phyloP scores from a whole-genome alignment of 2,329 filamentous ascomycete genomes.

The Fusarium verrucosum region DNA sequence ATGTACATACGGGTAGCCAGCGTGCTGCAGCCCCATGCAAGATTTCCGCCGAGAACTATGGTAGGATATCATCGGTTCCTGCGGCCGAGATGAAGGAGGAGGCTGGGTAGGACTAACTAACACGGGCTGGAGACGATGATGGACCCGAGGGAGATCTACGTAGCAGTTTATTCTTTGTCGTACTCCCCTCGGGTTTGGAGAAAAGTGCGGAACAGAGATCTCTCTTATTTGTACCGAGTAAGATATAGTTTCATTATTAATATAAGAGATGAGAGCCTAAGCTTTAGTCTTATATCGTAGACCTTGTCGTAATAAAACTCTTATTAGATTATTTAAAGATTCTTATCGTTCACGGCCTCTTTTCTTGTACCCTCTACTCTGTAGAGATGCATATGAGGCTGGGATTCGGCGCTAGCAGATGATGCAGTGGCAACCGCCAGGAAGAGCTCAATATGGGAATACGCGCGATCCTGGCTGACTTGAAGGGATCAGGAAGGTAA shows the following conservation, averaged over 20 bases:
- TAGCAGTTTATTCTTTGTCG: slow-evolving; percentile 23
- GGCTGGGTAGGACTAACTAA: slow-evolving; percentile 15
- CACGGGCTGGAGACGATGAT: not conserved
- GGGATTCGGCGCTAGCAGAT: slow-evolving; percentile 14
- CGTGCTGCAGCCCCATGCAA: slow-evolving; percentile 43
- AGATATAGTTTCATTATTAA: too few species aligned
- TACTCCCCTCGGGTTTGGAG: not conserved
- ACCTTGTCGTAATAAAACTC: too few species aligned
- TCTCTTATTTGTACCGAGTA: too few species aligned
- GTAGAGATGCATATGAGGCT: slow-evolving; percentile 9
- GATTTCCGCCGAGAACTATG: slow-evolving; percentile 44
- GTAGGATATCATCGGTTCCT: slow-evolving; percentile 32
- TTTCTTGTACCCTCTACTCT: not conserved
- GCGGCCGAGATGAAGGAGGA: slow-evolving; percentile 22
- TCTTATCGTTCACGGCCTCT: too few species aligned
- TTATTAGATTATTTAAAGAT: too few species aligned
- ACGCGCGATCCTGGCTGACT: slow-evolving; percentile 2
- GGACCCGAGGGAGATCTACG: slow-evolving; percentile 13
- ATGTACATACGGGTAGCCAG: slow-evolving; percentile 18
- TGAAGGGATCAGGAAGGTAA: not conserved
- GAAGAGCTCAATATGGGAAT: slow-evolving; percentile 3
- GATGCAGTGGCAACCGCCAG: slow-evolving; percentile 1
- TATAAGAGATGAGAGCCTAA: too few species aligned
- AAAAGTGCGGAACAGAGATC: not conserved
- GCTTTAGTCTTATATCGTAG: too few species aligned